Evolutionary conservation across 352 stramenopile genomes (phyloP).

Genomic region (Phytophthora capsici): DNA sequence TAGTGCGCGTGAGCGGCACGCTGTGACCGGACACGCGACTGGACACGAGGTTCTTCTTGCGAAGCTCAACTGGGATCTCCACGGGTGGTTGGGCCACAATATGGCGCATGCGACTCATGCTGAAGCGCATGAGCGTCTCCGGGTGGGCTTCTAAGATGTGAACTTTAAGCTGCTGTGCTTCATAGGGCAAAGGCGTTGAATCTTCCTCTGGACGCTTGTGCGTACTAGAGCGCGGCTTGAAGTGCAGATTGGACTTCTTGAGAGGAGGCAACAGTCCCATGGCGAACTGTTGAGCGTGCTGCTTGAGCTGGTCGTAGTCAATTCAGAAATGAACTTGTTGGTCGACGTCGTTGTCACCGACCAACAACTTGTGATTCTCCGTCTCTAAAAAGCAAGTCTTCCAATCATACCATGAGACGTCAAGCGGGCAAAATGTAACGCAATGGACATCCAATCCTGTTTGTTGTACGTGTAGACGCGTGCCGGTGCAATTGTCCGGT

Average conservation of each 20-base stretch:
- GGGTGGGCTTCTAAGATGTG: conserved; percentile 58
- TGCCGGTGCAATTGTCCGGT: conserved; percentile 2
- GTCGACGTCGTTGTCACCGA: conserved; percentile 3
- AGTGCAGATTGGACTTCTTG: conserved; percentile 30
- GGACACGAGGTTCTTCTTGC: conserved; percentile 39
- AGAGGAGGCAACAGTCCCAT: conserved; percentile 35
- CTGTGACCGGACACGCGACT: conserved; percentile 60
- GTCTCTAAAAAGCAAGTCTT: conserved; percentile 11
- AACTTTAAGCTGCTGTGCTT: conserved; percentile 63
- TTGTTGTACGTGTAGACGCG: not conserved
- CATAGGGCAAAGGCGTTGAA: conserved; percentile 33
- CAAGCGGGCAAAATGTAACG: conserved; percentile 16
- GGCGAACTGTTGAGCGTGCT: not conserved
- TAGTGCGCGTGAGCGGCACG: conserved; percentile 63
- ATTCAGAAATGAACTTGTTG: conserved; percentile 23
- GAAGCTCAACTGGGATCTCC: conserved; percentile 54
- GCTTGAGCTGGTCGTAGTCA: conserved; percentile 20
- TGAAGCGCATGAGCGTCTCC: conserved; percentile 63
- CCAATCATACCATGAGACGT: conserved; percentile 7
- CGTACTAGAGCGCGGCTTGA: conserved; percentile 16
- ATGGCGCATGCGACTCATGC: conserved; percentile 67
- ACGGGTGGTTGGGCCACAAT: conserved; percentile 54
- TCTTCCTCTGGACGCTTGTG: conserved; percentile 17
- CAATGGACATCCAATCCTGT: conserved; percentile 15
- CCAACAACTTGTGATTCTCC: conserved; percentile 8